Base-by-base conservation (phyloP, 78 protist genomes). In the Polysphondylium violaceum region DNA sequence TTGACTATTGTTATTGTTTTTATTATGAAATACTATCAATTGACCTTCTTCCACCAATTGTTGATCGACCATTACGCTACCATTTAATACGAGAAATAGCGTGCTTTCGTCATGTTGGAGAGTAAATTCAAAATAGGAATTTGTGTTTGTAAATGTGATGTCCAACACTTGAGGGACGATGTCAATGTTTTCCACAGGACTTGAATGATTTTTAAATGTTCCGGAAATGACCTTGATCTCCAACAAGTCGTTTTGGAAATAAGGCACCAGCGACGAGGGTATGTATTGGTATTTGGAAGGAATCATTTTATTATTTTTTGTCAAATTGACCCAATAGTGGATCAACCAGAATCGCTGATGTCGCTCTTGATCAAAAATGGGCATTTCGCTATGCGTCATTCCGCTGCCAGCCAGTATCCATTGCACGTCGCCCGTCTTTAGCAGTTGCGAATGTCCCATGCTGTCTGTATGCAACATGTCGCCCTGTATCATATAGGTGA, bases 321-420 rank as follows among this genome's bases (percentile, higher is more conserved):
- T 95, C 16, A 95, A 76, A 61, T 96, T 96, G 43, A 95, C 14
- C 98, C 98, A 96, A 12, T 94, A 68, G 72, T 95, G 96, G 4
- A 58, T 25, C 11, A 25, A 23, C 76, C 76, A 68, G n/a, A n/a
- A n/a, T n/a, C n/a, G n/a, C n/a, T n/a, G n/a, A n/a, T n/a, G n/a
- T n/a, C n/a, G n/a, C n/a, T n/a, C n/a, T n/a, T n/a, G n/a, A n/a
- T n/a, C n/a, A 14, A 65, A 40, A 5, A 58, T 3, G 0, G 73
- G 73, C 41, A 65, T 65, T 40, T 65, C 73, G 43, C 76, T 68
- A 25, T 68, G 76, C 14, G 14, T 27, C 12, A 68, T 43, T n/a
- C 76, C 76, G 5, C 27, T 68, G 23, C 58, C 76, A 0, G 76
- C 9, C 16, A 68, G 1, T 25, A 68, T 68, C 23, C 27, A 43